Base-by-base conservation (phyloP, 148 eudicot genomes). In the Simmondsia chinensis region DNA sequence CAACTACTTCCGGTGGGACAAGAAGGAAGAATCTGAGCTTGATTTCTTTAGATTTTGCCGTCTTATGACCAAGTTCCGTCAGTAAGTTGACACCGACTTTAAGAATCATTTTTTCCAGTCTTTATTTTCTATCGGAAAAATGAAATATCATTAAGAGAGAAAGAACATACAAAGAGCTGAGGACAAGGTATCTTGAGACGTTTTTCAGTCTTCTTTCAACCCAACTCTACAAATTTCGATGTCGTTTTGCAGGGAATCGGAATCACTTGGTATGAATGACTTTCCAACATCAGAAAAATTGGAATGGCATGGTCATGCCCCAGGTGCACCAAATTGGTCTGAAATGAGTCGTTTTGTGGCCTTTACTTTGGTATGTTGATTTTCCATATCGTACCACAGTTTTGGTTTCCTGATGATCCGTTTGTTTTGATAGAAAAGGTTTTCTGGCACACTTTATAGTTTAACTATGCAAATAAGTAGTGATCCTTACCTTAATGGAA, bases 221-320 rank as follows among this genome's bases (percentile, higher is more conserved):
- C 50, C 43, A 18, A 15, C 11, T 15, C 29, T 46, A 25, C 8
- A 35, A 20, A 17, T 40, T 33, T 9, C 31, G 21, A 16, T 30
- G 9, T 54, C 32, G 16, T 28, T 26, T 33, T 39, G 6, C 76
- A 91, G 97, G 29, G 95, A 82, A 72, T 74, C 94, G 13, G 88
- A 91, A 54, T 85, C 95, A 14, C 94, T 91, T 57, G 88, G 97
- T 45, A 70, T 81, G 23, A 52, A 66, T 43, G 94, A 82, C 61
- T 91, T 85, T 61, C 95, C 95, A 21, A 91, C 97, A 65, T 76
- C 95, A 27, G 95, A 91, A 75, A 71, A 94, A 59, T 57, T 91
- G 67, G 87, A 85, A 47, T 91, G 97, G 97, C 97, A 91, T 62
- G 97, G 97, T 42, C 83, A 79, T 40, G 27, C 62, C 20, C 94